Evolutionary conservation across 2,329 filamentous ascomycete genomes (phyloP).

Genomic region (Aurifilum marmelostoma): DNA sequence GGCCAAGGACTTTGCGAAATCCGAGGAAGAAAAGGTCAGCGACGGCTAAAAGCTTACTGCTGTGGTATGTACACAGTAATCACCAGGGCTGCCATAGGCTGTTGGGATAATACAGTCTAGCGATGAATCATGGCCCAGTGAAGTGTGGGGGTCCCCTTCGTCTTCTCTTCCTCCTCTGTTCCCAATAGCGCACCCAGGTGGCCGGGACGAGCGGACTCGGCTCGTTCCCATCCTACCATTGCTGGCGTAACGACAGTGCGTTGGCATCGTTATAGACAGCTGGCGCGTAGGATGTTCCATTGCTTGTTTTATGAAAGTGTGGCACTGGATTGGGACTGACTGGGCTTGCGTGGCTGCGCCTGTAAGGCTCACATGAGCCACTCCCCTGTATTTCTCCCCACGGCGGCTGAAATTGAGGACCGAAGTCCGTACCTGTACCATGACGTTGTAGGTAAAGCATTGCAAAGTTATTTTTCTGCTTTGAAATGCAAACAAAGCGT

Average conservation of each 20-base stretch:
- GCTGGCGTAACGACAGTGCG: not conserved
- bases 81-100: not conserved
- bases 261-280: not conserved
- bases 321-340: not conserved
- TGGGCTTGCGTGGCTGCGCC: not conserved
- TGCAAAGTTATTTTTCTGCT: not conserved
- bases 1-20: not conserved
- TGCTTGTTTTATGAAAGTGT: not conserved
- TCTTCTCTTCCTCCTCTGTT: not conserved
- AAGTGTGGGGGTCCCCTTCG: not conserved
- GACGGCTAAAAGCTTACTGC: not conserved
- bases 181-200: not conserved
- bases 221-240: not conserved
- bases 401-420: not conserved
- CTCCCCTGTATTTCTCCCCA: not conserved
- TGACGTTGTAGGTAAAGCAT: not conserved
- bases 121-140: slow-evolving; percentile 19
- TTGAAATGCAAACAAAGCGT: not conserved
- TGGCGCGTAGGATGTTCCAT: not conserved
- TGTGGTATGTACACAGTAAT: not conserved
- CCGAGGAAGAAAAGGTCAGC: not conserved
- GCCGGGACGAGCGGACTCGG: slow-evolving; percentile 4
- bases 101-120: not conserved
- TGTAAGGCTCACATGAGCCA: not conserved
- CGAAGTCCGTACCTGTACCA: not conserved